Percentiles rank a stretch among this genome's conserved stretches.
These are phyloP conservation scores for Yarrowia sp. DNA, from an alignment of 805 yeast species.

Conservation along the genomic window DNA sequence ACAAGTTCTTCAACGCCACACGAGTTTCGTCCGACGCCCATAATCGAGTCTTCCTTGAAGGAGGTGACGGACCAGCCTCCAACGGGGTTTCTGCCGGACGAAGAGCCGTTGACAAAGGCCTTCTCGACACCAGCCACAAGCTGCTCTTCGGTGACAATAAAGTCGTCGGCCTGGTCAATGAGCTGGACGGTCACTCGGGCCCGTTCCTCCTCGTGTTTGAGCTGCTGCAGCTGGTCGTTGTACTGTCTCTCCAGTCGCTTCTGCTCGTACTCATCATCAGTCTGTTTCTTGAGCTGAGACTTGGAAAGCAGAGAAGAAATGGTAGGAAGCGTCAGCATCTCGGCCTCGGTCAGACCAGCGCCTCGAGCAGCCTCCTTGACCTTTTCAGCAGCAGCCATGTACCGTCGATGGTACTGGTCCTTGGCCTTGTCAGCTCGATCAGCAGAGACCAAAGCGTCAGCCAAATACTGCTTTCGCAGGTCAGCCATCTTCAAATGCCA, in stretches of 20 bases:
- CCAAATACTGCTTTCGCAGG: conserved; percentile 8
- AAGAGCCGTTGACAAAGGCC: conserved; percentile 43
- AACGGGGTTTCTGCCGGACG: neutral
- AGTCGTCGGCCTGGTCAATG: conserved; percentile 65
- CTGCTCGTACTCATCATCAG: conserved; percentile 60
- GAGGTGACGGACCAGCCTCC: conserved; percentile 21
- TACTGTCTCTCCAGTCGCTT: conserved; percentile 59
- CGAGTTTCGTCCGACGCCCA: conserved; percentile 18
- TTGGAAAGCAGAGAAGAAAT: conserved; percentile 53
- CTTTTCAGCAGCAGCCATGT: neutral
- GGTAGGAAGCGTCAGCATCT: conserved; percentile 72
- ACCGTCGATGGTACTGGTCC: neutral
- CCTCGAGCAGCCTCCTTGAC: conserved; percentile 35
- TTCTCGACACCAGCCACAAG: conserved; percentile 54
- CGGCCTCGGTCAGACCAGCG: conserved; percentile 43
- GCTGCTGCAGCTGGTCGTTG: conserved; percentile 58
- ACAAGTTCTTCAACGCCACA: conserved; percentile 10
- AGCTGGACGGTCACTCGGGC: conserved; percentile 61
- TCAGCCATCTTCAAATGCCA: conserved; percentile 21
- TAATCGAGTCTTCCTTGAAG: conserved; percentile 13
- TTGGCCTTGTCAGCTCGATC: neutral
- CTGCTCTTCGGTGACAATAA: conserved; percentile 69
- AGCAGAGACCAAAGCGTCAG: neutral
- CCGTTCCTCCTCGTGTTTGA: conserved; percentile 50
- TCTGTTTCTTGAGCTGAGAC: conserved; percentile 69